These are phyloP conservation scores for Dactylorhiza incarnata DNA, from an alignment of 106 monocot species.

Conservation along the genomic window DNA sequence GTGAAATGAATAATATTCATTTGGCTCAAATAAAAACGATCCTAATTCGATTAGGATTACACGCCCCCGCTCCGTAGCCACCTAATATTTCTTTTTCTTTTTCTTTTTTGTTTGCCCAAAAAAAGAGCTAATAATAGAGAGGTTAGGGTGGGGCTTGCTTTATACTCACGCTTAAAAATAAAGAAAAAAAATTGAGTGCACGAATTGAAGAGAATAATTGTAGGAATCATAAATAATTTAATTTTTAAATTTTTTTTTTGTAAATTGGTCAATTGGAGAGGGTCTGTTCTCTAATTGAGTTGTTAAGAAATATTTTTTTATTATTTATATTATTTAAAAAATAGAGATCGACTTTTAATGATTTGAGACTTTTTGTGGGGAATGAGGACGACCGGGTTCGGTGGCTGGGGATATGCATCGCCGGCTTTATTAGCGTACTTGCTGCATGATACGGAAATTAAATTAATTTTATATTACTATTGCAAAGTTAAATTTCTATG, in stretches of 20 bases:
- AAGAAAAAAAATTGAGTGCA: neutral
- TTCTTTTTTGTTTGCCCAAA: neutral
- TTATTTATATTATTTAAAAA: neutral
- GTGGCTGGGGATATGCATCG: neutral
- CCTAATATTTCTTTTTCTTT: neutral
- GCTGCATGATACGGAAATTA: too few relatives aligned
- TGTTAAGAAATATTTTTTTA: neutral
- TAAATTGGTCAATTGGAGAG: neutral
- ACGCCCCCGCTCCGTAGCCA: too few relatives aligned
- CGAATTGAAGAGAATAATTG: too few relatives aligned
- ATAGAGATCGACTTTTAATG: neutral
- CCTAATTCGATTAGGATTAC: too few relatives aligned
- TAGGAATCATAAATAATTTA: neutral
- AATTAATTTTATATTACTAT: too few relatives aligned
- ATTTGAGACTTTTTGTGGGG: neutral
- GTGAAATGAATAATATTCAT: too few relatives aligned
- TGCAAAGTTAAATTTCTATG: too few relatives aligned
- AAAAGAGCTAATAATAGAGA: neutral
- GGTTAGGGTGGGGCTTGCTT: neutral
- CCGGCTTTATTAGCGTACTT: too few relatives aligned
- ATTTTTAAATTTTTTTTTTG: too few relatives aligned
- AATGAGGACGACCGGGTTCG: conserved; percentile 10
- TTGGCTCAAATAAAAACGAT: too few relatives aligned
- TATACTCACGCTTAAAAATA: neutral
- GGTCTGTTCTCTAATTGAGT: neutral